Percentiles rank a stretch among this genome's conserved stretches.
Conservation (phyloP, 495 filamentous ascomycete genomes). For the Hypomontagnella submonticulosa region DNA sequence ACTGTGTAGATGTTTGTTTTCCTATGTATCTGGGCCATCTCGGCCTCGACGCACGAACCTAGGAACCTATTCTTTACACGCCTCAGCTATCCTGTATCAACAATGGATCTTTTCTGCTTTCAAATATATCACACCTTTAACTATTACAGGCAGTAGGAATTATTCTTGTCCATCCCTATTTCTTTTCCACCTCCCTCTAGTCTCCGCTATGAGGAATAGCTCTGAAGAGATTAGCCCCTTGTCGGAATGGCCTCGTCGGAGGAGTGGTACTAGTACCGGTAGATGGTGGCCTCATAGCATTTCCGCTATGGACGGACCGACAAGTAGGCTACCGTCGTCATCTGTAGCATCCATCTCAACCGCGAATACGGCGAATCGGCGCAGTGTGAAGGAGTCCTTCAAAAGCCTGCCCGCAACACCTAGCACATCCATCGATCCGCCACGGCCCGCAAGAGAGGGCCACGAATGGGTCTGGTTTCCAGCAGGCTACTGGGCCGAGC, state of each 20-base stretch:
- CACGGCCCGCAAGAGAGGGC: conserved; percentile 59
- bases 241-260: conserved; percentile 34
- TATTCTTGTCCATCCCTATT: conserved; percentile 3
- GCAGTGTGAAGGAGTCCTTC: conserved; percentile 24
- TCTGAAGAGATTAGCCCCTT: conserved; percentile 35
- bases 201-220: conserved; percentile 25
- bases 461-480: conserved; percentile 68
- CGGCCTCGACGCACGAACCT: conserved; percentile 24
- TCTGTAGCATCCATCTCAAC: conserved; percentile 26
- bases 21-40: conserved; percentile 5
- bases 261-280: conserved; percentile 28
- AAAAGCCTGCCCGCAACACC: conserved; percentile 22
- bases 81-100: conserved; percentile 11
- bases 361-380: conserved; percentile 8
- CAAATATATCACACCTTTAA: conserved; percentile 6
- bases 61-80: conserved; percentile 19
- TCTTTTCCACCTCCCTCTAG: background rate
- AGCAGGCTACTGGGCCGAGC: conserved; percentile 65
- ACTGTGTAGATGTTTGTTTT: conserved; percentile 8
- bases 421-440: conserved; percentile 53
- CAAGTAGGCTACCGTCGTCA: conserved; percentile 35
- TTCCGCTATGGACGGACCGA: conserved; percentile 44
- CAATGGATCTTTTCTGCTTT: conserved; percentile 34
- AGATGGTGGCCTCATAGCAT: conserved; percentile 39
- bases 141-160: conserved; percentile 5